phyloP scores from a whole-genome alignment of 2,329 filamentous ascomycete species.

The Fusarium begoniae region DNA sequence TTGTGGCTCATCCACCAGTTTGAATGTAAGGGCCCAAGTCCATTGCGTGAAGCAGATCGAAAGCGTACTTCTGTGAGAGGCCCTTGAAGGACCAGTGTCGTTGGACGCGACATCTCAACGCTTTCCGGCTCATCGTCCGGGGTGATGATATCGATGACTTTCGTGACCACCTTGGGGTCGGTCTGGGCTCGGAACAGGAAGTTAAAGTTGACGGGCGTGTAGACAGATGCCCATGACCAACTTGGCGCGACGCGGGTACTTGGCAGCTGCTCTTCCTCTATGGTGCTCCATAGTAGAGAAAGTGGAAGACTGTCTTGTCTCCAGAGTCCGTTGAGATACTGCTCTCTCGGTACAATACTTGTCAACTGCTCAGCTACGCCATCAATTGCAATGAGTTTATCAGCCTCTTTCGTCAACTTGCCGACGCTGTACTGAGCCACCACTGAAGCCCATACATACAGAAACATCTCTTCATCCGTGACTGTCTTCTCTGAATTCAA shows the following conservation, averaged over 20 bases:
- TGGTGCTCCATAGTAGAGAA: background rate
- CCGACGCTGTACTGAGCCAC: constrained; percentile 3
- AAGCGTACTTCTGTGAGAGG: background rate
- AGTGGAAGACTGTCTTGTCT: background rate
- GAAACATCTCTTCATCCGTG: background rate
- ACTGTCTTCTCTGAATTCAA: rapidly evolving
- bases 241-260: background rate
- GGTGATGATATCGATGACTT: background rate
- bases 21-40: background rate
- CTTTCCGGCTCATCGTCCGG: background rate
- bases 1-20: background rate
- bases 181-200: constrained; percentile 3
- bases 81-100: background rate
- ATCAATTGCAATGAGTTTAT: background rate
- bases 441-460: constrained; percentile 5
- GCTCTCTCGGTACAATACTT: background rate
- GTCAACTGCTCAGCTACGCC: constrained; percentile 1
- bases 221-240: constrained; percentile 7
- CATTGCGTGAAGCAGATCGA: background rate
- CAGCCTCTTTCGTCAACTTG: background rate
- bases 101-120: background rate
- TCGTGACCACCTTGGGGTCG: background rate
- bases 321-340: constrained; percentile 2
- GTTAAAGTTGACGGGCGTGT: background rate
- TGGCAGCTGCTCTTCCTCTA: background rate